Evolutionary conservation across 202 grass and related monocot species (phyloP), one percentile per base, ranked within the genome.

Genomic region (Setaria italica): DNA sequence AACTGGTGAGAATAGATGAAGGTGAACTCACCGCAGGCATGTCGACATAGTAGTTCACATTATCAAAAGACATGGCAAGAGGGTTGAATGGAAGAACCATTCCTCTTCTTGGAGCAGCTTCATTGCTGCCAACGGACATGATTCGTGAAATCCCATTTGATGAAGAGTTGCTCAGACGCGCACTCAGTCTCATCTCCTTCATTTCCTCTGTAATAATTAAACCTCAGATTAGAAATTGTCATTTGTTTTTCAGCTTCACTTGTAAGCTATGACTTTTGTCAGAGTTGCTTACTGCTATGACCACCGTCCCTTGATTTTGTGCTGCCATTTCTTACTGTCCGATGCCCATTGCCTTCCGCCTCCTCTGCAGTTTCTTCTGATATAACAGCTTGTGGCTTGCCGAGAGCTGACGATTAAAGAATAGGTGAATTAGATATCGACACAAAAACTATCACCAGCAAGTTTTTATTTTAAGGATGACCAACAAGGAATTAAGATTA

Each of bases 21-120:
- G 64, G 62, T 81, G 45, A 84, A 90, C 90, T 91, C 70, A 99
- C 94, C 29, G 88, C 80, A 78, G 97, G 97, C 97, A 99, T 97
- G 78, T 99, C 94, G 0, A 99, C 97, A 85, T 79, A 99, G 84
- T 99, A 99, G 82, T 90, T 94, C 73, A 99, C 88, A 69, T 94
- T 89, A 79, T 94, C 85, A 68, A 99, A 99, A 74, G 90, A 99
- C 97, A 99, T 99, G 89, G 92, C 51, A 60, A 99, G 90, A 89
- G 97, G 90, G 15, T 42, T 90, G 57, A 97, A 99, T 29, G 97
- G 97, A 93, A 99, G 97, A 88, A 99, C 93, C 97, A 99, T 99
- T 89, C 97, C 97, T 93, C 92, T 92, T 88, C 76, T 91, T 14
- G 85, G 83, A 85, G 71, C 80, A 73, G 91, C 83, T 51, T 43